Base-by-base conservation (phyloP, 169 alveolate species). In the Eimeria praecox region DNA sequence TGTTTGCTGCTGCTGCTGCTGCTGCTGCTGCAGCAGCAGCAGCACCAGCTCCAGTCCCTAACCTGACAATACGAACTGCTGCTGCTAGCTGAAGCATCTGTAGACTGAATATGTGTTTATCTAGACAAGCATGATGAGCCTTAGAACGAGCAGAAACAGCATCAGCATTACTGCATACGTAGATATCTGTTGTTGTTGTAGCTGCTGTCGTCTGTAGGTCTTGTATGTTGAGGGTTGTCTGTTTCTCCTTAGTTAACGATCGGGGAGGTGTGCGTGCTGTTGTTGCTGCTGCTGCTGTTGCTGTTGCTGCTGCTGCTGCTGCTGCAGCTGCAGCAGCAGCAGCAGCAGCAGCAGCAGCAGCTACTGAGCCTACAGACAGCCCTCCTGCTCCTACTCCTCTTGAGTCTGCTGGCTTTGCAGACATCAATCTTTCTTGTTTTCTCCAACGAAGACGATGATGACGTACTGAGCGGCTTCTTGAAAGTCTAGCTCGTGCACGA, bases 81-180 rank as follows among this genome's bases (percentile, higher is more conserved):
- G 90, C 69, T 6, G 90, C 69, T 22, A 42, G 44, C 38, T 80
- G 90, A 69, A 80, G 69, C 90, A 80, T 44, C 40, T 80, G 90
- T 42, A 80, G 52, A 14, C 90, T 44, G 16, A 80, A 80, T 44
- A 80, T 20, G 24, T 80, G 27, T 12, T 62, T 42, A 10, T 80
- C 90, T 18, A 38, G 10, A 77, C 59, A 35, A 14, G 62, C 87
- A 40, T 38, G 14, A n/a, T n/a, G n/a, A n/a, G n/a, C n/a, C n/a
- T n/a, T n/a, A n/a, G n/a, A n/a, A n/a, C n/a, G n/a, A n/a, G 49
- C 54, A 38, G 20, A 77, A 33, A 35, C 87, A 3, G 38, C 87
- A 40, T 18, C 54, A 4, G 85, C 24, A 49, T 49, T 77, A 38
- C 87, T 35, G 87, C 62, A 38, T 30, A 59, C 56, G 10, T 16